A percentile compares a stretch with the other conserved stretches of the same genome.
Evolutionary conservation across 768 basidiomycete species (phyloP).

Genomic region (Pholiota microspora): DNA sequence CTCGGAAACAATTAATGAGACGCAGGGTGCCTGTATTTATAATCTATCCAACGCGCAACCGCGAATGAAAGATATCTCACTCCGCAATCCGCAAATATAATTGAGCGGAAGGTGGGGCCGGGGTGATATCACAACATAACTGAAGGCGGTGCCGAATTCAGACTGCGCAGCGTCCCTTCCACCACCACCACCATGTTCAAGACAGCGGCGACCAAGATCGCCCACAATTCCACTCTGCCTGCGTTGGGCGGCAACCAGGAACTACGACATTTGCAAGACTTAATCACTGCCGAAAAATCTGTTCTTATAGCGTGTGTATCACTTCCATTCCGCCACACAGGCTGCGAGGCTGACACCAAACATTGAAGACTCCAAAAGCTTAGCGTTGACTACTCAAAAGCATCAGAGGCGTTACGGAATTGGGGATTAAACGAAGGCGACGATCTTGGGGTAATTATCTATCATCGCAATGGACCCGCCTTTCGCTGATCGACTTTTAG

Average conservation of each 20-base stretch:
- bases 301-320: conserved; percentile 63
- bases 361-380: conserved; percentile 58
- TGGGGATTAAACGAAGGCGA: conserved; percentile 86
- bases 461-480: conserved; percentile 8
- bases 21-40: no score
- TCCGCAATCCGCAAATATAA: no score
- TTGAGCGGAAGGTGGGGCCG: not conserved
- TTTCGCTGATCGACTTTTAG: conserved; percentile 32
- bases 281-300: conserved; percentile 86
- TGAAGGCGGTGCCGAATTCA: not conserved
- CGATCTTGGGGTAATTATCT: conserved; percentile 63
- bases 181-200: conserved; percentile 60
- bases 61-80: no score
- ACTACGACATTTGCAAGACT: conserved; percentile 77
- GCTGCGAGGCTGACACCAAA: not conserved
- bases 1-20: no score
- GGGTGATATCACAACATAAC: not conserved
- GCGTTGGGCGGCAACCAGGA: conserved; percentile 71
- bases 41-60: no score
- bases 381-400: conserved; percentile 61
- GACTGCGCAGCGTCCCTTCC: conserved; percentile 9
- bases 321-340: not conserved
- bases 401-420: conserved; percentile 65
- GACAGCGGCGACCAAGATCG: conserved; percentile 76
- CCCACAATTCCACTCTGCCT: conserved; percentile 85